A percentile compares a stretch with the other conserved stretches of the same genome.
Evolutionary conservation across 208 protist species (phyloP).

Genomic region (Trichomonas gallinae): DNA sequence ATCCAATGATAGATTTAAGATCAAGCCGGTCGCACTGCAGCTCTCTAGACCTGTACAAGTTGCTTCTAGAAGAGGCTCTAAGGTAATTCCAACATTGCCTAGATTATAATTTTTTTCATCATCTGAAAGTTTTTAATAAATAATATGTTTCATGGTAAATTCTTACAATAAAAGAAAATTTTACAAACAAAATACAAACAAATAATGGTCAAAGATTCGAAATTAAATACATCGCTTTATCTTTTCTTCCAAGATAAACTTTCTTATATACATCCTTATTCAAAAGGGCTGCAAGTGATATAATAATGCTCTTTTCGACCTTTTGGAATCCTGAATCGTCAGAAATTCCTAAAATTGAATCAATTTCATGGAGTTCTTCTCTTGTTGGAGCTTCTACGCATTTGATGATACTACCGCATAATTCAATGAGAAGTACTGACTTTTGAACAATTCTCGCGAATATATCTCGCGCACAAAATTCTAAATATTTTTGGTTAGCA

Average conservation of each 20-base stretch:
- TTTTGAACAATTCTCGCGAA: not conserved
- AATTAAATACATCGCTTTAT: not conserved
- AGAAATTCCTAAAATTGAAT: not conserved
- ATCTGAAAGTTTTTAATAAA: no score
- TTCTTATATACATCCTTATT: not conserved
- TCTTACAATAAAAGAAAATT: no score
- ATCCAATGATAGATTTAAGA: not conserved
- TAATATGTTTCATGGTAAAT: no score
- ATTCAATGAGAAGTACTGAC: not conserved
- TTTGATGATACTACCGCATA: not conserved
- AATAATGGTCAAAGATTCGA: not conserved
- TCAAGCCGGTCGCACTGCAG: not conserved
- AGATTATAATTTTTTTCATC: not conserved
- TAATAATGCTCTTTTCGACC: not conserved
- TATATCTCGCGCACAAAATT: not conserved
- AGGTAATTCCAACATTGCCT: not conserved
- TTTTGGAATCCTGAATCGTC: not conserved
- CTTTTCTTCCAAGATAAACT: not conserved
- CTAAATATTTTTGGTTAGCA: not conserved
- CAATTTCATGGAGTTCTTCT: not conserved
- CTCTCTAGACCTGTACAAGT: not conserved
- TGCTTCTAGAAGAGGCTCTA: not conserved
- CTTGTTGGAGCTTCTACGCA: not conserved
- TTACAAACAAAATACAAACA: not conserved
- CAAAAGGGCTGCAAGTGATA: not conserved